Conservation (phyloP, 2,329 filamentous ascomycete genomes). For the Colletotrichum musae region DNA sequence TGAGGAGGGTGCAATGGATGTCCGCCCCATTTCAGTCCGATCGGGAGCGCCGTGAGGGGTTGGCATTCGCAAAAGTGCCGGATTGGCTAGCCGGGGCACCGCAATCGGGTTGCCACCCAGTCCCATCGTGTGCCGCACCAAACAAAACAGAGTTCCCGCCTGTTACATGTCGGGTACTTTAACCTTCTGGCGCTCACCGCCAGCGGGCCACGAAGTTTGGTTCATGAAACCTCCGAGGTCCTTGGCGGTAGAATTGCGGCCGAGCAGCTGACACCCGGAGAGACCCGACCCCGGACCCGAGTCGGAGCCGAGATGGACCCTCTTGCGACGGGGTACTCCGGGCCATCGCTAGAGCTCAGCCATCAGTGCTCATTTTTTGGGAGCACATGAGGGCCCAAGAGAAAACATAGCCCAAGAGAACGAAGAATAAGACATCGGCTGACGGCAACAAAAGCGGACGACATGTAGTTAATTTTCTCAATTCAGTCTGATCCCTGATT, state of each 20-base stretch:
- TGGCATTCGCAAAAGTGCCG: background rate
- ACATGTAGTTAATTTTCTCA: too few relatives aligned
- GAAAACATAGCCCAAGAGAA: too few relatives aligned
- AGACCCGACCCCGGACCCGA: conserved; percentile 9
- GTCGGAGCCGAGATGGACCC: conserved; percentile 7
- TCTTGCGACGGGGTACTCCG: too few relatives aligned
- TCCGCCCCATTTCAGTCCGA: background rate
- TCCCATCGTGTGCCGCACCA: background rate
- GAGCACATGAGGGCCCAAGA: too few relatives aligned
- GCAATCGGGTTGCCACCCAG: background rate
- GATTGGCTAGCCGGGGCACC: conserved; percentile 10
- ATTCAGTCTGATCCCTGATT: too few relatives aligned
- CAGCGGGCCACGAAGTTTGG: background rate
- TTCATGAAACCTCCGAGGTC: background rate
- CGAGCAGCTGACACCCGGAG: background rate
- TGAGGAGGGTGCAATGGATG: background rate
- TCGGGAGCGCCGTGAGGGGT: conserved; percentile 6
- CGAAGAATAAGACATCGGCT: too few relatives aligned
- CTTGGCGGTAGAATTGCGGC: background rate
- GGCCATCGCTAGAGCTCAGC: too few relatives aligned
- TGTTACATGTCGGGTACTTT: conserved; percentile 9
- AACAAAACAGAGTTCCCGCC: background rate
- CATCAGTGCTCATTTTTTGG: too few relatives aligned
- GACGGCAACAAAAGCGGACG: too few relatives aligned
- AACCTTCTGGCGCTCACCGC: background rate